Conservation (phyloP, 495 filamentous ascomycete species). For the Aspergillus conjunctus region DNA sequence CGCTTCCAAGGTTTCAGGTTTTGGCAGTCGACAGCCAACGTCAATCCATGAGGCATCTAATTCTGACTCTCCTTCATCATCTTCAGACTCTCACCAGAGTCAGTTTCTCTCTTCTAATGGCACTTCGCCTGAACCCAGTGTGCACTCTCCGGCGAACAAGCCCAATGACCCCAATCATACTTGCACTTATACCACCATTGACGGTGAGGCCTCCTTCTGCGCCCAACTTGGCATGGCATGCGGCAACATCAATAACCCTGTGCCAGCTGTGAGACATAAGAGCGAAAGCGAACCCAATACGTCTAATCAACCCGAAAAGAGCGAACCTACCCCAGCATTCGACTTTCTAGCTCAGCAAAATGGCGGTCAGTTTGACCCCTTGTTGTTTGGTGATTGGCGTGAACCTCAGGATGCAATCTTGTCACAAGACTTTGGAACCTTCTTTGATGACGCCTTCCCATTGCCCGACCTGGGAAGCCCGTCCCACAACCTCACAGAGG, state of each 20-base stretch:
- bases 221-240: slow-evolving; percentile 72
- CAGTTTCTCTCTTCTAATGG: slow-evolving; percentile 77
- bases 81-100: slow-evolving; percentile 62
- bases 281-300: slow-evolving; percentile 37
- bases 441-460: slow-evolving; percentile 89
- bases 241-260: slow-evolving; percentile 68
- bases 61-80: slow-evolving; percentile 58
- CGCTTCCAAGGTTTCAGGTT: slow-evolving; percentile 20
- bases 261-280: slow-evolving; percentile 51
- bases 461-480: slow-evolving; percentile 73
- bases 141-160: slow-evolving; percentile 61
- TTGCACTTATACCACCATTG: slow-evolving; percentile 38
- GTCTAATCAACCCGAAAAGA: slow-evolving; percentile 24
- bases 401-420: slow-evolving; percentile 79
- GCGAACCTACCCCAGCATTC: slow-evolving; percentile 46
- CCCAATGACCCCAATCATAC: slow-evolving; percentile 47
- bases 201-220: slow-evolving; percentile 66
- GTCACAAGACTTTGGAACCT: slow-evolving; percentile 69
- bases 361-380: slow-evolving; percentile 85
- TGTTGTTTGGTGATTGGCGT: slow-evolving; percentile 90
- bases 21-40: slow-evolving; percentile 31
- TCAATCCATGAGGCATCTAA: slow-evolving; percentile 47
- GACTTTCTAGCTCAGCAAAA: slow-evolving; percentile 85
- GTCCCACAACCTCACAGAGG: slow-evolving; percentile 63
- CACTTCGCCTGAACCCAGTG: slow-evolving; percentile 70